Evolutionary conservation across 495 filamentous ascomycete species (phyloP).

Genomic region (Clavariopsis aquatica): DNA sequence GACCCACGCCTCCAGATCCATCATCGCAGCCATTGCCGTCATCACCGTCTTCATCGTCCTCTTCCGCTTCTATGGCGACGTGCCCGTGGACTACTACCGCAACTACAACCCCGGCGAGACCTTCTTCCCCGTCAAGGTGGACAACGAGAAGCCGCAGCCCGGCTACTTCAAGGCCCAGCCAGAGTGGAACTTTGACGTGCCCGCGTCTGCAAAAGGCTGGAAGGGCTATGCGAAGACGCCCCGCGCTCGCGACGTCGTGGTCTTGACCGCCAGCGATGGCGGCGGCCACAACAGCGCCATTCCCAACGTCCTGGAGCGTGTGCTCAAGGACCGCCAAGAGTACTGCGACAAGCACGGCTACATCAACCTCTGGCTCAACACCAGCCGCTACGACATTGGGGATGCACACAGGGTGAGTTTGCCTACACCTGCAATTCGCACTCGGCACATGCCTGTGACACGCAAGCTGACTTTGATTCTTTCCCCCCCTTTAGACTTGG

Average conservation of each 20-base stretch:
- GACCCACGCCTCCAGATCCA: conserved; percentile 2
- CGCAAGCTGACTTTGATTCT: too few species aligned
- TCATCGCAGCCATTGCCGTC: conserved; percentile 14
- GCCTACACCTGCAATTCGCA: too few species aligned
- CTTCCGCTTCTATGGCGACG: conserved; percentile 21
- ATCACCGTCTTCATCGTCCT: conserved; percentile 20
- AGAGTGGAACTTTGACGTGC: conserved; percentile 30
- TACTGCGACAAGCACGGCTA: conserved; percentile 47
- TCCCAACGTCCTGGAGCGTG: conserved; percentile 41
- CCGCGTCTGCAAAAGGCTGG: conserved; percentile 23
- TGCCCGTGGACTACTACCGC: conserved; percentile 21
- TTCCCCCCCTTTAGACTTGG: too few species aligned
- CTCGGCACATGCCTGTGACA: too few species aligned
- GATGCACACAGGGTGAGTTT: conserved; percentile 34
- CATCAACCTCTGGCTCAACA: conserved; percentile 46
- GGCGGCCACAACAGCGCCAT: conserved; percentile 47
- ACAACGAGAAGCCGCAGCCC: conserved; percentile 28
- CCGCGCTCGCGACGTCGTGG: conserved; percentile 36
- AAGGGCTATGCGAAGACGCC: conserved; percentile 27
- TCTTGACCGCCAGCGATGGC: conserved; percentile 47
- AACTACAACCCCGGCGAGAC: conserved; percentile 20
- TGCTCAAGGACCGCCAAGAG: conserved; percentile 40
- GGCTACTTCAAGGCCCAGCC: conserved; percentile 33
- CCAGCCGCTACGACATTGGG: conserved; percentile 45
- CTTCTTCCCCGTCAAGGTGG: background rate